phyloP scores from a whole-genome alignment of 176 grass and related monocot genomes.

The Oryza meyeriana region DNA sequence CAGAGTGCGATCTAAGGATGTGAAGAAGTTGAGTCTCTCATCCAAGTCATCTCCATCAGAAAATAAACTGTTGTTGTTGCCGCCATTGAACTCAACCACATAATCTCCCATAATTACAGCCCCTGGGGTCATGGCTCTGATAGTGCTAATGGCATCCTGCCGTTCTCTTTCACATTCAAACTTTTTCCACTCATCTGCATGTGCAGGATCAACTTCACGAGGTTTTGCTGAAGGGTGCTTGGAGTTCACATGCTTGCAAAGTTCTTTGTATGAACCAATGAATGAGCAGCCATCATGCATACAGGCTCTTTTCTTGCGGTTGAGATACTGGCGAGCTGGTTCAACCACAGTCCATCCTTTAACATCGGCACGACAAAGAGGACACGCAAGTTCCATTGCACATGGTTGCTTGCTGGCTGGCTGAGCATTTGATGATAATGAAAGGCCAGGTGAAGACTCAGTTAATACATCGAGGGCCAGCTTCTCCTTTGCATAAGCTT shows the following conservation, averaged over 20 bases:
- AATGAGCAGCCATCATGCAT: conserved; percentile 78
- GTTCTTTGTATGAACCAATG: conserved; percentile 68
- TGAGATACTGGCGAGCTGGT: conserved; percentile 73
- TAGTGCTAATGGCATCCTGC: conserved; percentile 85
- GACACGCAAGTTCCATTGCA: conserved; percentile 67
- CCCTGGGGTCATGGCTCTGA: conserved; percentile 71
- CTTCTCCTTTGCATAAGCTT: conserved; percentile 64
- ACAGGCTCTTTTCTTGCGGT: conserved; percentile 71
- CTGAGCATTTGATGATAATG: conserved; percentile 16
- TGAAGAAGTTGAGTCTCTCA: conserved; percentile 50
- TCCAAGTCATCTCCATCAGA: conserved; percentile 43
- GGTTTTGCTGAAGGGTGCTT: conserved; percentile 63
- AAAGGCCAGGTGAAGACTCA: conserved; percentile 21
- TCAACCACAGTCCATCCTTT: conserved; percentile 94
- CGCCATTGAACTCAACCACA: conserved; percentile 79
- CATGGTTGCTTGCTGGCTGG: conserved; percentile 38
- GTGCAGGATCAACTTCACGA: conserved; percentile 69
- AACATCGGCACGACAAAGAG: conserved; percentile 81
- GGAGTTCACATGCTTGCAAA: conserved; percentile 68
- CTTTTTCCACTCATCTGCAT: conserved; percentile 74
- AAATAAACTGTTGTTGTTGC: conserved; percentile 22
- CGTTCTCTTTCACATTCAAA: conserved; percentile 75
- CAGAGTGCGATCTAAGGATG: conserved; percentile 49
- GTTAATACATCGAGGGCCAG: conserved; percentile 6
- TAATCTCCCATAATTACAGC: conserved; percentile 83